These are phyloP conservation scores for Platanthera guangdongensis DNA, from an alignment of 106 monocot species.

Conservation along the genomic window DNA sequence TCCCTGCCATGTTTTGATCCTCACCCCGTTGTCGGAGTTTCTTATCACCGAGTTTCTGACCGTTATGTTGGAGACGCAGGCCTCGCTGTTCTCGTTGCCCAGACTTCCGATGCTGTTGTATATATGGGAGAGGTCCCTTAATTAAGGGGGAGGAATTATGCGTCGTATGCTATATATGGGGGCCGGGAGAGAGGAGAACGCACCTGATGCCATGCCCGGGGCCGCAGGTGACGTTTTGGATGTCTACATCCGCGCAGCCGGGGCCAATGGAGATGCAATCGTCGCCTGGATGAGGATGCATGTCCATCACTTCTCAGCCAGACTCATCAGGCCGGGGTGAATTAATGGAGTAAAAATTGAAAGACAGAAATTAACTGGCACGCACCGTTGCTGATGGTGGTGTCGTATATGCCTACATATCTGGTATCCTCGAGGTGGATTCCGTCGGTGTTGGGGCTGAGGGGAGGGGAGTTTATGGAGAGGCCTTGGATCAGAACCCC, in stretches of 20 bases:
- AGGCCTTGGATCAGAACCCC: conserved; percentile 75
- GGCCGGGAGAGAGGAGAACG: no score
- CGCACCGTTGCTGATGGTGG: conserved; percentile 85
- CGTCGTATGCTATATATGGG: no score
- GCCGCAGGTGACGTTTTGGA: conserved; percentile 78
- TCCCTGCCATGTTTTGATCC: conserved; percentile 99
- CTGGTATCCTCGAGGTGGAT: conserved; percentile 86
- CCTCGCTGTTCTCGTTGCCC: conserved; percentile 75
- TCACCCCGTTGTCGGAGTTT: conserved; percentile 82
- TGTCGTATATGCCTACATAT: conserved; percentile 70
- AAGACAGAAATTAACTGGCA: neutral
- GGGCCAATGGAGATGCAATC: conserved; percentile 97
- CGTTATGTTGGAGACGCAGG: conserved; percentile 78
- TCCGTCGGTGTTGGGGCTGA: conserved; percentile 92
- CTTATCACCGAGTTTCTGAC: conserved; percentile 65
- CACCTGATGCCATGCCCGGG: conserved; percentile 96
- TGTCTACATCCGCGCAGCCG: conserved; percentile 63
- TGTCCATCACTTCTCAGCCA: neutral
- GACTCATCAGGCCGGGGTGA: no score
- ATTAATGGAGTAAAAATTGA: neutral
- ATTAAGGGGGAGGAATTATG: no score
- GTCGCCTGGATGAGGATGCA: conserved; percentile 38
- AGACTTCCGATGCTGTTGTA: conserved; percentile 95
- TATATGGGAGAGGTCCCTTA: no score
- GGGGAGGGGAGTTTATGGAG: conserved; percentile 67